Evolutionary conservation across 805 yeast species (phyloP), one percentile per base, ranked within the genome.

Genomic region (Myxozyma geophila): DNA sequence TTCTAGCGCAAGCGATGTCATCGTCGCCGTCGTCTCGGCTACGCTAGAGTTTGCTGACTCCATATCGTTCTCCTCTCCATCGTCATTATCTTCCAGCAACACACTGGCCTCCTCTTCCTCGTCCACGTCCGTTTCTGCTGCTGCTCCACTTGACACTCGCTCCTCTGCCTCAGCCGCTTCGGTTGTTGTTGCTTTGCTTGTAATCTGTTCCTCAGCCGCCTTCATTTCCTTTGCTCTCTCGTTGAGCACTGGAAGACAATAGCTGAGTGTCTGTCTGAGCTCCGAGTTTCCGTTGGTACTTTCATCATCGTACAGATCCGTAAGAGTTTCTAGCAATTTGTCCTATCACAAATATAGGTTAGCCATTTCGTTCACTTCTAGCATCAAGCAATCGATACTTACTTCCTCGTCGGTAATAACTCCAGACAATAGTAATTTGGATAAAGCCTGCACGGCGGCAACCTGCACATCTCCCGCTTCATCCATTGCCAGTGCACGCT

Each of bases 371-470:
- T 47, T 52, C 15, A 15, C 5, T 19, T 13, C n/a, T 5, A 23
- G 5, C 1, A 39, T 15, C 15, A 12, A 9, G n/a, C 21, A 21
- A 55, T 15, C 8, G 2, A 54, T 15, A 47, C 59, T 17, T n/a
- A 44, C 76, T 61, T 87, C 90, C 62, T 84, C 87, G 71, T 88
- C 92, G 7, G 80, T 82, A 60, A 92, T 81, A 21, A 89, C 82
- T 67, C 89, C 96, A 15, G 93, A 88, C 58, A 95, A 79, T 70
- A 87, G 85, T 56, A 93, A 77, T 76, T 93, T 92, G 71, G 92
- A 89, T 33, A 92, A 77, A 0, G 96, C 96, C 71, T 90, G 96
- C 0, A 93, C 96, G 9, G 93, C 88, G 0, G 85, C 80, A 0
- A 93, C 86, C 73, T 90, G 97, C 19, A 91, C 81, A 35, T 82